Conservation (phyloP, 192 early-diverging fungal species). For the Coemansia sp. region DNA sequence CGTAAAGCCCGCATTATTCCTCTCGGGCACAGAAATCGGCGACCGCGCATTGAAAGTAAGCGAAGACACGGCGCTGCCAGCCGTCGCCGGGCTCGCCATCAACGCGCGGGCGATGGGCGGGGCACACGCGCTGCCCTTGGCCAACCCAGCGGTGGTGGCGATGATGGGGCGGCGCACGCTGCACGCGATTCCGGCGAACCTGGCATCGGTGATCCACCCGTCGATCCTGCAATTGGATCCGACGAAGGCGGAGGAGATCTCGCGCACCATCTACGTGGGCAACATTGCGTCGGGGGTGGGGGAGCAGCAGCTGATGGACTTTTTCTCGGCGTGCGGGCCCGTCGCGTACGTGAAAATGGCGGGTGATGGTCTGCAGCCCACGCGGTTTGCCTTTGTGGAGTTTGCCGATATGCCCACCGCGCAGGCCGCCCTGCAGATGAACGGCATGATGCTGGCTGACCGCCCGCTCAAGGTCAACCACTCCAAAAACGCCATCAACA, state of each 20-base stretch:
- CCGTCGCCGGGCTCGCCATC: background rate
- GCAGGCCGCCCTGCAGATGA: conserved; percentile 62
- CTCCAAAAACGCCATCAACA: conserved; percentile 78
- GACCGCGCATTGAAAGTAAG: conserved; percentile 65
- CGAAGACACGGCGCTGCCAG: background rate
- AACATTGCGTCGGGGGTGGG: conserved; percentile 59
- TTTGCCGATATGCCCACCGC: conserved; percentile 63
- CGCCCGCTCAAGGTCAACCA: conserved; percentile 71
- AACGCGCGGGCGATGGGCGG: background rate
- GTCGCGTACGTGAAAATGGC: conserved; percentile 76
- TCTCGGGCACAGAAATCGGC: conserved; percentile 67
- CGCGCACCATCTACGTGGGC: conserved; percentile 75
- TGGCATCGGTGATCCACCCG: conserved; percentile 51
- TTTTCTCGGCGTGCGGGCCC: conserved; percentile 64
- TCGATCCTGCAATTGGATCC: conserved; percentile 63
- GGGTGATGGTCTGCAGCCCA: conserved; percentile 65
- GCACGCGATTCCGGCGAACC: conserved; percentile 41
- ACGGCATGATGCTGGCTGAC: conserved; percentile 64
- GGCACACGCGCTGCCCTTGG: conserved; percentile 30
- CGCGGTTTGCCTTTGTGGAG: conserved; percentile 78
- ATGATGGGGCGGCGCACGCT: conserved; percentile 29
- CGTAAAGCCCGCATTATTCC: conserved; percentile 58
- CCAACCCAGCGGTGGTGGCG: conserved; percentile 47
- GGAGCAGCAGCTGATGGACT: conserved; percentile 64
- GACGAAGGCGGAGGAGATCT: conserved; percentile 70